Evolutionary conservation across 768 basidiomycete genomes (phyloP), one percentile per base, ranked within the genome.

Genomic region (Termitomyces titanicus): DNA sequence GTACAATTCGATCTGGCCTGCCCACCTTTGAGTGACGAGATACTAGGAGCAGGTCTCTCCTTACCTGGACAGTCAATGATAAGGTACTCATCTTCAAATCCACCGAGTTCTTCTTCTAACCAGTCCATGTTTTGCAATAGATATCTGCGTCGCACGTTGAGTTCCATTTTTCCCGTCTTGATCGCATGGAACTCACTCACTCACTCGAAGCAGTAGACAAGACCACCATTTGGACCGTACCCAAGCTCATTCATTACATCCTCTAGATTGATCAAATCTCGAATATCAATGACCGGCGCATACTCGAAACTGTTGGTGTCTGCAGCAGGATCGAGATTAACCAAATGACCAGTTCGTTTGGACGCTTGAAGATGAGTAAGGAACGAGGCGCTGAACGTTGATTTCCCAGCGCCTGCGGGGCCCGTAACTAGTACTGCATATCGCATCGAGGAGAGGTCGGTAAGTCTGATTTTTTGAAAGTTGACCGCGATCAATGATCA

Each of bases 131-230:
- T 97, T 68, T 98, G 84, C 61, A 97, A 72, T 51, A 99, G 80
- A 78, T 98, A 98, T 70, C 97, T 99, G 56, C 22, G 46, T 29
- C n/a, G 20, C 39, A 40, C 25, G 20, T 40, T 47, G 25, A 56
- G 25, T 29, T 31, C 42, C 18, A 34, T 20, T 33, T 47, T 20
- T 47, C 20, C 24, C 17, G 22, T 38, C 45, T 25, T 43, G 51
- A 51, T 53, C 45, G 15, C 33, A 52, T 33, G 31, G 49, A 29
- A 59, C 52, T 54, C 75, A 83, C 81, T 82, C 70, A 86, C 94
- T 87, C 82, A 98, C 97, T 99, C 97, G 71, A 99, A 99, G 75
- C 97, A 98, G 68, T 98, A 98, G 54, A 99, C 85, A 50, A 99
- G 77, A 4, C 95, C 97, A 10, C 97, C 97, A 64, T 99, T 99